These are phyloP conservation scores for Posidonia oceanica DNA, from an alignment of 116 monocot genomes.

Conservation along the genomic window DNA sequence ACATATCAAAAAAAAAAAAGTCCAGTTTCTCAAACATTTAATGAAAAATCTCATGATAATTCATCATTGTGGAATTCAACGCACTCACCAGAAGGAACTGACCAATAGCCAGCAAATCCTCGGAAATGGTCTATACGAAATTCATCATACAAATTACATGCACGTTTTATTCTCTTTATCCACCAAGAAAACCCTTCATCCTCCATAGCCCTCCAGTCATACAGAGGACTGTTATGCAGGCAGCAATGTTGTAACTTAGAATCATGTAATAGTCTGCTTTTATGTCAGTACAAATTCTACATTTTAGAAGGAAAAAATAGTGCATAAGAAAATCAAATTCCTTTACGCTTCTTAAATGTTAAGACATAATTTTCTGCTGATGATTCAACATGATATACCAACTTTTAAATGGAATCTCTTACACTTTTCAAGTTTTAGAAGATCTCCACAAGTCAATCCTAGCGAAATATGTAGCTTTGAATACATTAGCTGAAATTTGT, in stretches of 20 bases:
- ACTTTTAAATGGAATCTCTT: no score
- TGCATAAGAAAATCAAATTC: no score
- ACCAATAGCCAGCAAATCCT: slow-evolving; percentile 89
- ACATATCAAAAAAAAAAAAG: neutral
- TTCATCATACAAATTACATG: slow-evolving; percentile 84
- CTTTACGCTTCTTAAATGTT: no score
- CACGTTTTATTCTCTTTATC: slow-evolving; percentile 66
- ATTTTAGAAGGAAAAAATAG: no score
- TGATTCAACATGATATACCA: no score
- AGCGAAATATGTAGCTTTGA: no score
- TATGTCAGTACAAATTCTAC: no score
- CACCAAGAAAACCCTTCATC: slow-evolving; percentile 82
- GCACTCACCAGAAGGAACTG: slow-evolving; percentile 70
- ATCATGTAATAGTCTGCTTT: neutral
- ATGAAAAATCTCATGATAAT: neutral
- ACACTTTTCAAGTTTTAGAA: no score
- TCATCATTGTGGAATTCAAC: neutral
- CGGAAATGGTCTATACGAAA: slow-evolving; percentile 96
- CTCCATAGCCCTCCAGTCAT: slow-evolving; percentile 96
- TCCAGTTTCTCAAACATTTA: neutral
- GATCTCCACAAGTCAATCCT: no score
- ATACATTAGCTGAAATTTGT: no score
- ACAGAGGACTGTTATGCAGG: slow-evolving; percentile 57
- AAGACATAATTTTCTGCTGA: no score
- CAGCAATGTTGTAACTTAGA: neutral